Conservation (phyloP, 1,284 basidiomycete genomes). For the Fomitopsis palustris region DNA sequence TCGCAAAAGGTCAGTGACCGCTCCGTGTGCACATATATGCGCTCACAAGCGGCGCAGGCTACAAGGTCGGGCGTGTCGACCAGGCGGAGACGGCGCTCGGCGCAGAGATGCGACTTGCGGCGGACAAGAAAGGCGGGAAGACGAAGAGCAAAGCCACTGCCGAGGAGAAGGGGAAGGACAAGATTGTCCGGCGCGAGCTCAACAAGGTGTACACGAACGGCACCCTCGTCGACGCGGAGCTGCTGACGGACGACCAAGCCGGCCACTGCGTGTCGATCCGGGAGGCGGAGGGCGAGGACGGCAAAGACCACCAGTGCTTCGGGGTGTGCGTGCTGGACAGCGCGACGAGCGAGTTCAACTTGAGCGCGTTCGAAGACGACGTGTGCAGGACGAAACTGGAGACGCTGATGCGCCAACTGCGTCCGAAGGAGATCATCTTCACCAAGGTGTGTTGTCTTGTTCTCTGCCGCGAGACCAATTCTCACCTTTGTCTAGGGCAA, state of each 20-base stretch:
- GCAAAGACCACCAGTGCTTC: slow-evolving; percentile 59
- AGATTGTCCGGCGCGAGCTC: slow-evolving; percentile 86
- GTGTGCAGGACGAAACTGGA: slow-evolving; percentile 90
- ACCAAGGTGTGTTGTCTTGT: slow-evolving; percentile 64
- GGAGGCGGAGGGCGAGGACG: slow-evolving; percentile 46
- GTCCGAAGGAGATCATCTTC: slow-evolving; percentile 91
- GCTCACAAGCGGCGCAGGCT: slow-evolving; percentile 46
- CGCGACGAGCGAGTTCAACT: slow-evolving; percentile 92
- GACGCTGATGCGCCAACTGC: slow-evolving; percentile 89
- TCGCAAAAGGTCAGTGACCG: slow-evolving; percentile 59
- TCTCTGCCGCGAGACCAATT: background rate
- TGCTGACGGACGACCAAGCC: slow-evolving; percentile 91
- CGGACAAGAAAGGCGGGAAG: slow-evolving; percentile 63
- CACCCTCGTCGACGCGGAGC: slow-evolving; percentile 89
- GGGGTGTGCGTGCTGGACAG: slow-evolving; percentile 96
- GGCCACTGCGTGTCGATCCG: slow-evolving; percentile 94
- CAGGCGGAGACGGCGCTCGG: slow-evolving; percentile 93
- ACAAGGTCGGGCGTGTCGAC: slow-evolving; percentile 97
- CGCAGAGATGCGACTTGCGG: slow-evolving; percentile 77
- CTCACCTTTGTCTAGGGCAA: slow-evolving; percentile 55
- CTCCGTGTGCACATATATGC: background rate
- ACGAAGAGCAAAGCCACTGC: slow-evolving; percentile 35
- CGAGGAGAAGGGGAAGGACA: slow-evolving; percentile 52
- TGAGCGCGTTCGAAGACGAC: slow-evolving; percentile 91
- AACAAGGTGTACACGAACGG: slow-evolving; percentile 97